Base-by-base conservation (phyloP, 2,329 filamentous ascomycete species). In the Hirsutella minnesotensis region DNA sequence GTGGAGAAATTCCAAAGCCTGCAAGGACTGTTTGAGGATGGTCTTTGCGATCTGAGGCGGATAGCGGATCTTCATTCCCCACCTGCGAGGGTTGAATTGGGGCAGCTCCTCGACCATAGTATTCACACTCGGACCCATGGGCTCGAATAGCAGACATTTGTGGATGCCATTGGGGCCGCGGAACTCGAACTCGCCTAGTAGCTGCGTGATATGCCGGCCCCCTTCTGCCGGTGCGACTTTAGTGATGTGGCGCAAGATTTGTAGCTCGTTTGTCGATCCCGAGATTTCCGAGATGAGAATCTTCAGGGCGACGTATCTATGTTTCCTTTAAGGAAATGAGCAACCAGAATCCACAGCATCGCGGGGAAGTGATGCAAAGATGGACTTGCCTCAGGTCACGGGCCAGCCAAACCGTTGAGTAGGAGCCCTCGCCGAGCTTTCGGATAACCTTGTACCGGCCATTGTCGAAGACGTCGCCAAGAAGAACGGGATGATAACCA, bases 331-430 rank as follows among this genome's bases (percentile, higher is more conserved):
- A 36, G 39, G 30, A 18, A 40, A 33, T 33, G 38, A 40, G 38
- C 29, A 31, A 40, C 18, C 16, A 40, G 20, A 21, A 41, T 41
- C 31, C 42, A 44, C 29, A 45, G 31, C 4, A 20, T 39, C 15
- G 15, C 13, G 24, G 39, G 43, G 3, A 41, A 33, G 43, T 10
- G 12, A 24, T 31, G 20, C 9, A 44, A 27, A 33, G 31, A 33
- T 33, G 31, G 15, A 33, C 42, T 49, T 52, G 53, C 57, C 30
- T 50, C 12, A 46, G 31, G 47, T 65, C 60, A 31, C 41, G 51
- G 20, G 61, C 67, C 35, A 70, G 57, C 69, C 67, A 72, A 18
- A 70, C 66, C 1, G 67, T 72, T 3, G 65, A 68, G 47, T 53
- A 68, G 3, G 61, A 59, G 21, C 69, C 67, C 30, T 57, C 64